Conservation (phyloP, 2,329 filamentous ascomycete genomes). For the Teratosphaeria pseudoeucalypti region DNA sequence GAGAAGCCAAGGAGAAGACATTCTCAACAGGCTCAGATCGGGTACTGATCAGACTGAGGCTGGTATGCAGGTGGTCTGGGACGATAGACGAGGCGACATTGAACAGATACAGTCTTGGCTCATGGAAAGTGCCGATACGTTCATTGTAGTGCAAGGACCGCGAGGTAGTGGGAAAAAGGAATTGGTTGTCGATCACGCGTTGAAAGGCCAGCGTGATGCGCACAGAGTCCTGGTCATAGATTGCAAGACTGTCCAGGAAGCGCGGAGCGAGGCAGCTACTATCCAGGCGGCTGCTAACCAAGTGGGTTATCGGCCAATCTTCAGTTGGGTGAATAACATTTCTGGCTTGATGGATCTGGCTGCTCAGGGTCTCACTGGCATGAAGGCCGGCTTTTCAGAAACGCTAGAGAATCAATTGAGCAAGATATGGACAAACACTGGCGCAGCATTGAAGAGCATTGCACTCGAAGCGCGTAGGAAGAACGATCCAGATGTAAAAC, state of each 20-base stretch:
- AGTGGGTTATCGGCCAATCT: slow-evolving; percentile 86
- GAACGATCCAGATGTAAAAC: slow-evolving; percentile 58
- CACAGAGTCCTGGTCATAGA: slow-evolving; percentile 76
- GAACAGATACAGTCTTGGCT: slow-evolving; percentile 76
- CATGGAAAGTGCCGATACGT: slow-evolving; percentile 79
- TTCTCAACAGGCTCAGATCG: slow-evolving; percentile 34
- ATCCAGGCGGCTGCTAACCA: slow-evolving; percentile 71
- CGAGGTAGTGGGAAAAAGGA: slow-evolving; percentile 86
- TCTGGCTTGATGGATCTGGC: slow-evolving; percentile 88
- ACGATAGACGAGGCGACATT: slow-evolving; percentile 72
- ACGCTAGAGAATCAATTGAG: slow-evolving; percentile 79
- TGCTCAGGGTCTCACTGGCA: slow-evolving; percentile 84
- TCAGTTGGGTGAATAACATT: slow-evolving; percentile 92
- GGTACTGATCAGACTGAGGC: slow-evolving; percentile 46
- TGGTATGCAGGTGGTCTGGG: slow-evolving; percentile 73
- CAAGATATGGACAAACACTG: slow-evolving; percentile 81
- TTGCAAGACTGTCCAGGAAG: slow-evolving; percentile 87
- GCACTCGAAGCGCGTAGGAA: slow-evolving; percentile 60
- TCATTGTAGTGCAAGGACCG: slow-evolving; percentile 87
- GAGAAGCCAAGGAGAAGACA: slow-evolving; percentile 56
- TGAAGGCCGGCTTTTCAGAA: slow-evolving; percentile 89
- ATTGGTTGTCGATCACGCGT: slow-evolving; percentile 72
- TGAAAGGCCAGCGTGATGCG: slow-evolving; percentile 50
- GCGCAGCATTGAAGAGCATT: slow-evolving; percentile 66
- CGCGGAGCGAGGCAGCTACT: slow-evolving; percentile 74